Percentiles rank a stretch among this genome's conserved stretches.
phyloP scores from a whole-genome alignment of 257 asterid species.

The Solanum dulcamara region DNA sequence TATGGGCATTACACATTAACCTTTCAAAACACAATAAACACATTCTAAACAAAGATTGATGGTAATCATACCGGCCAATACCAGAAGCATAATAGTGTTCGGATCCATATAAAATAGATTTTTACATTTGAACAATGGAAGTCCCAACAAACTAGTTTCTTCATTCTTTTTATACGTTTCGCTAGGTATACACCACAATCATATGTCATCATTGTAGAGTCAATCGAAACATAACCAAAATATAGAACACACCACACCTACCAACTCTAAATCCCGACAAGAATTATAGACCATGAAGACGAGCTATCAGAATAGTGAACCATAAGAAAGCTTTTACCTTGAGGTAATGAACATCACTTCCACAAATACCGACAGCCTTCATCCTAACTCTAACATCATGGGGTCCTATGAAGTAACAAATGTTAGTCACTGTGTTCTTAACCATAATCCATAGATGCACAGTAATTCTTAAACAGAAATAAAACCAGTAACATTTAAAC shows the following conservation, averaged over 20 bases:
- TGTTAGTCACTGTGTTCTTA: not conserved
- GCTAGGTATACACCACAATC: not conserved
- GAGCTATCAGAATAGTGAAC: not conserved
- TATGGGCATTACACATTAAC: not conserved
- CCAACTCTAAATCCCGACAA: not conserved
- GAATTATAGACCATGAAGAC: not conserved
- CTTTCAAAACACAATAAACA: not conserved
- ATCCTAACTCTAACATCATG: conserved; percentile 79
- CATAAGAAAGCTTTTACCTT: conserved; percentile 33
- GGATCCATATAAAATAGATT: not conserved
- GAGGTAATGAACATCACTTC: conserved; percentile 94
- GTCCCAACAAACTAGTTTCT: not conserved
- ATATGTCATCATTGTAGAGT: not conserved
- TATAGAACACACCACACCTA: not conserved
- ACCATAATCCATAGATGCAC: not conserved
- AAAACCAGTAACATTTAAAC: not conserved
- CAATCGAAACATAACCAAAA: not conserved
- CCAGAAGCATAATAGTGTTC: not conserved
- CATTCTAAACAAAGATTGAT: not conserved
- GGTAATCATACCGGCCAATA: not conserved
- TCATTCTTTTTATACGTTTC: not conserved
- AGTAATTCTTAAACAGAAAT: not conserved
- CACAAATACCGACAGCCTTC: conserved; percentile 97
- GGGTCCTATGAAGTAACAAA: conserved; percentile 35
- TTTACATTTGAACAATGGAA: not conserved